Base-by-base conservation (phyloP, 139 green algal species). In the Yamagishiella unicocca region DNA sequence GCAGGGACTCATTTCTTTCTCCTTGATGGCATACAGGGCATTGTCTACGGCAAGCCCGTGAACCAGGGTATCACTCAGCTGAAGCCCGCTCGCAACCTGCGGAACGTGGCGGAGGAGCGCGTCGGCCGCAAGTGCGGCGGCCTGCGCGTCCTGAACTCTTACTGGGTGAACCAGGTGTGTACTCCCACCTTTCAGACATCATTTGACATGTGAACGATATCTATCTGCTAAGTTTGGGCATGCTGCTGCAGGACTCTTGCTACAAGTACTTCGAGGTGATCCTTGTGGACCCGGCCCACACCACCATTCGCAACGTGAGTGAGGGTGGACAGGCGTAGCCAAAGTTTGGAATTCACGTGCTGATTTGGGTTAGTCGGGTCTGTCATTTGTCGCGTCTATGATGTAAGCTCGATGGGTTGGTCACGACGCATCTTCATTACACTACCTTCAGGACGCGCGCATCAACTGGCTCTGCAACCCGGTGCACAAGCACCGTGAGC, bases 181-280 rank as follows among this genome's bases (percentile, higher is more conserved):
- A 58, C 50, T 58, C 12, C 12, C 50, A 25, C 12, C 50, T 12
- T 58, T 58, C 17, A 58, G 14, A 58, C 17, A 58, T 25, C 12
- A 58, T 17, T 58, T 58, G 17, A 58, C 17, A 58, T 58, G 12
- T 25, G 17, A 25, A 58, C 50, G 14, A 58, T 17, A 72, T 40
- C 84, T n/a, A n/a, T n/a, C n/a, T n/a, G n/a, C n/a, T n/a, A n/a
- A n/a, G n/a, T n/a, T n/a, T 78, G 64, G 37, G 29, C 88, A 25
- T 75, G 6, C 33, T 40, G 25, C 5, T 25, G 61, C 94, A 99
- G 96, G 98, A 99, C 90, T 99, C 97, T 17, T 97, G 96, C 72
- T 99, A 99, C 97, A 99, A 99, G 95, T 99, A 99, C 96, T 99
- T 96, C 85, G 98, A 99, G 94, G 95, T 99, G 53, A 99, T 99